These are phyloP conservation scores for Malassezia pachydermatis DNA, from an alignment of 1,284 basidiomycete species.

Conservation along the genomic window DNA sequence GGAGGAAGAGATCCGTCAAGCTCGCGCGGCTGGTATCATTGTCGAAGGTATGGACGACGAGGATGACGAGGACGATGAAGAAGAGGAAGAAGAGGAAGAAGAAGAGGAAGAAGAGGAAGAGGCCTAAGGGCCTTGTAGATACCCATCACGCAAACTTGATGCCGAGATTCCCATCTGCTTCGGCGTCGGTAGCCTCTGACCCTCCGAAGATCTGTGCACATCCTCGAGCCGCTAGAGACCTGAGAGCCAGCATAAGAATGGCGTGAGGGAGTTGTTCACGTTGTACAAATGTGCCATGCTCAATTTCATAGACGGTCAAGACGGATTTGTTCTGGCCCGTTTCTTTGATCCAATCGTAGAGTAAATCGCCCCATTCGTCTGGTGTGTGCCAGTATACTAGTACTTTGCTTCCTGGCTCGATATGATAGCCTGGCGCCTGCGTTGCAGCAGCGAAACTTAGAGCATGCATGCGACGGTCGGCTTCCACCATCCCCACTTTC, in stretches of 20 bases:
- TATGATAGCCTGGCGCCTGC: background rate
- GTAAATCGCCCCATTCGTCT: slow-evolving; percentile 52
- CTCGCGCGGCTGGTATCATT: slow-evolving; percentile 12
- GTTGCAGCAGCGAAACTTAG: slow-evolving; percentile 1
- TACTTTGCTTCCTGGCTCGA: slow-evolving; percentile 22
- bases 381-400: slow-evolving; percentile 53
- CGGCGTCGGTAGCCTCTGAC: background rate
- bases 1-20: slow-evolving; percentile 17
- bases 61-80: slow-evolving; percentile 18
- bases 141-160: slow-evolving; percentile 21
- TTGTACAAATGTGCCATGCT: slow-evolving; percentile 51
- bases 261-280: slow-evolving; percentile 35
- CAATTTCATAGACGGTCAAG: slow-evolving; percentile 55
- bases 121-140: background rate
- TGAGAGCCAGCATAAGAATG: slow-evolving; percentile 9
- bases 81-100: slow-evolving; percentile 9
- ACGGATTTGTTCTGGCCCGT: slow-evolving; percentile 53
- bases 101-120: slow-evolving; percentile 15
- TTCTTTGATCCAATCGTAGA: slow-evolving; percentile 53
- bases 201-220: slow-evolving; percentile 16
- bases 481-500: background rate
- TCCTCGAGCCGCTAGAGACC: background rate
- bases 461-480: slow-evolving; percentile 9
- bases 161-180: slow-evolving; percentile 5
- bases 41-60: slow-evolving; percentile 20